Conservation (phyloP, 1,139 yeast genomes). For the Meyerozyma smithsonii region DNA sequence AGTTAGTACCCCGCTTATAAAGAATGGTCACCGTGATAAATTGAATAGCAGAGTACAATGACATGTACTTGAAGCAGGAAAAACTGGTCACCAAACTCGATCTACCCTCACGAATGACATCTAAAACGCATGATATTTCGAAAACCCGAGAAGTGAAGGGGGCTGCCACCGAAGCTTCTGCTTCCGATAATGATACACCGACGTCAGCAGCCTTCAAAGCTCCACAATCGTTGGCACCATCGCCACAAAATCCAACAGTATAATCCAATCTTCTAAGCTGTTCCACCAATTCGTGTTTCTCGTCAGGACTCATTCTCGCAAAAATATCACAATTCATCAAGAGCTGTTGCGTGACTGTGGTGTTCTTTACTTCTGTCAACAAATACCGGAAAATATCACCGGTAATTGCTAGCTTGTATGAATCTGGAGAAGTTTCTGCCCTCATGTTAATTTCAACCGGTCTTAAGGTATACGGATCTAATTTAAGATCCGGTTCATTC, state of each 20-base stretch:
- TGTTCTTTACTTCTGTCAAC: conserved; percentile 50
- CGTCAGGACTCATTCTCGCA: conserved; percentile 99
- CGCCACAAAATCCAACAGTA: conserved; percentile 97
- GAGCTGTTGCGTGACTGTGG: conserved; percentile 45
- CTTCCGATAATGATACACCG: conserved; percentile 5
- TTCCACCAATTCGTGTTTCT: conserved; percentile 90
- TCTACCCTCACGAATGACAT: conserved; percentile 90
- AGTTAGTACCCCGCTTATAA: conserved; percentile 83
- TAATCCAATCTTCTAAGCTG: conserved; percentile 80
- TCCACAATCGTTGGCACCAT: conserved; percentile 97
- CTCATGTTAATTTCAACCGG: conserved; percentile 36
- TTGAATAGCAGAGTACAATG: conserved; percentile 93
- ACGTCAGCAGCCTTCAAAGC: conserved; percentile 49
- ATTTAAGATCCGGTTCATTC: conserved; percentile 42
- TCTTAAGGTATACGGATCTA: conserved; percentile 61
- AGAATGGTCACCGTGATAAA: conserved; percentile 80
- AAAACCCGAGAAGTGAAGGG: conserved; percentile 90
- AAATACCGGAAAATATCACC: conserved; percentile 87
- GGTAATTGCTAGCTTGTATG: conserved; percentile 75
- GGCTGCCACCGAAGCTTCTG: conserved; percentile 44
- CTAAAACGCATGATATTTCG: conserved; percentile 88
- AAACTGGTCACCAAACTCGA: conserved; percentile 93
- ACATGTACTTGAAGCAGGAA: conserved; percentile 97
- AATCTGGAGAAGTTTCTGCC: conserved; percentile 15
- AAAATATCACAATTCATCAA: conserved; percentile 72